phyloP scores from a whole-genome alignment of 371 early-diverging fungal species.

The Haplosporangium sp. region DNA sequence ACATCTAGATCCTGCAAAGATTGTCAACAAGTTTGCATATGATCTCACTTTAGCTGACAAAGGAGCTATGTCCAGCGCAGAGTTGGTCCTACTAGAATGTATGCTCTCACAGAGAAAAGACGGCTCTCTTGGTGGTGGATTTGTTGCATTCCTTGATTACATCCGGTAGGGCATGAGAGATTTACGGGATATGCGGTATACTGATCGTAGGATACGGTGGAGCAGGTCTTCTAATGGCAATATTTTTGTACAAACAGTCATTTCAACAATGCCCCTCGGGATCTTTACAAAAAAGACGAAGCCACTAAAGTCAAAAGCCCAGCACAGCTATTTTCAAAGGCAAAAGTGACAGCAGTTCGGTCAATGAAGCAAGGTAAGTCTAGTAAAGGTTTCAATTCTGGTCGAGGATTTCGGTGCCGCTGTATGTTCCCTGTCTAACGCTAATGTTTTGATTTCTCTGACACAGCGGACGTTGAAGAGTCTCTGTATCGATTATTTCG shows the following conservation, averaged over 20 bases:
- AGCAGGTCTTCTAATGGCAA: too few species aligned
- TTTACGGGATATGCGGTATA: too few species aligned
- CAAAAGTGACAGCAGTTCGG: background rate
- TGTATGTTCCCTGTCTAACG: too few species aligned
- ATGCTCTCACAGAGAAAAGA: conserved; percentile 24
- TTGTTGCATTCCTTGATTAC: conserved; percentile 20
- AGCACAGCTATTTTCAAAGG: conserved; percentile 15
- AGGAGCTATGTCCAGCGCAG: conserved; percentile 8
- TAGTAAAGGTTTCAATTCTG: too few species aligned
- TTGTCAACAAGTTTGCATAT: conserved; percentile 5
- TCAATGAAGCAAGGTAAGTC: conserved; percentile 1
- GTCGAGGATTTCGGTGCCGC: background rate
- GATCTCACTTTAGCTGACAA: conserved; percentile 1
- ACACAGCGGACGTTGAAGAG: too few species aligned
- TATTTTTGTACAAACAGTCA: background rate
- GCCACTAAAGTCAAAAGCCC: conserved; percentile 8
- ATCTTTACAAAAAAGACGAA: background rate
- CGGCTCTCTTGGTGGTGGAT: conserved; percentile 14
- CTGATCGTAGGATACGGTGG: too few species aligned
- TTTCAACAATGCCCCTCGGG: background rate
- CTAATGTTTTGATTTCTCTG: too few species aligned
- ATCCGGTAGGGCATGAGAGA: conserved; percentile 16
- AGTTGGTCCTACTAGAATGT: conserved; percentile 18
- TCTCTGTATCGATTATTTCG: conserved; percentile 7
- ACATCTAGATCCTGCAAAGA: conserved; percentile 12